These are phyloP conservation scores for Lactarius vividus DNA, from an alignment of 768 basidiomycete genomes.

Conservation along the genomic window DNA sequence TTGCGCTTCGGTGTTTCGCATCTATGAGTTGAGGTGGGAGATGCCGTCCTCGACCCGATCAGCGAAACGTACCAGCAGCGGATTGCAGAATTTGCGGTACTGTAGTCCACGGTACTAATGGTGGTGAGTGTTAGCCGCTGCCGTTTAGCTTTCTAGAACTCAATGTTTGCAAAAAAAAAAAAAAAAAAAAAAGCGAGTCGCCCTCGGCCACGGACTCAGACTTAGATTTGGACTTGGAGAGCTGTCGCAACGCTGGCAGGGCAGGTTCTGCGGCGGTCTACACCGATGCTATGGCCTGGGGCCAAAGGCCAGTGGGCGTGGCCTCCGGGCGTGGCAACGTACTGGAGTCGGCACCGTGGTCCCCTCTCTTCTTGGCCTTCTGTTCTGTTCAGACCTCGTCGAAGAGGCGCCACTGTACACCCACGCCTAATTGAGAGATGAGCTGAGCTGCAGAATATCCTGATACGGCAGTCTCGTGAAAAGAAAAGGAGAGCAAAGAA, in stretches of 20 bases:
- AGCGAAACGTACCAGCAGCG: not conserved
- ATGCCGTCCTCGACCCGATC: not conserved
- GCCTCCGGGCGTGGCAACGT: not conserved
- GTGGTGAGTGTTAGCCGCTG: not conserved
- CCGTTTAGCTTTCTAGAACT: not conserved
- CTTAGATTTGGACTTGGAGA: not conserved
- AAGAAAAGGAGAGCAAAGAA: not conserved
- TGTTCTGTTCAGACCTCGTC: not conserved
- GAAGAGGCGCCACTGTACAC: not conserved
- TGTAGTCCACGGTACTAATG: not conserved
- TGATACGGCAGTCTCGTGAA: not conserved
- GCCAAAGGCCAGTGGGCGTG: not conserved
- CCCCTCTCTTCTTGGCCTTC: not conserved
- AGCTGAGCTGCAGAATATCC: not conserved
- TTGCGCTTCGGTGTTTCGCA: not conserved
- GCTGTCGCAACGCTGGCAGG: not conserved
- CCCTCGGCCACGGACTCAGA: not conserved
- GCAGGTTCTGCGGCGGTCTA: not conserved
- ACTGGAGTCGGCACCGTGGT: not conserved
- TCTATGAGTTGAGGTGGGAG: not conserved
- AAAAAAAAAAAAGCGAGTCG: not conserved
- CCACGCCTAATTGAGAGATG: not conserved
- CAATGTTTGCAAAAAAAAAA: no score
- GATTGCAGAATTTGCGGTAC: not conserved
- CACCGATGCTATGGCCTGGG: not conserved